A percentile compares a stretch with the other conserved stretches of the same genome.
phyloP scores from a whole-genome alignment of 331 rosid genomes.

The Cydonia oblonga region DNA sequence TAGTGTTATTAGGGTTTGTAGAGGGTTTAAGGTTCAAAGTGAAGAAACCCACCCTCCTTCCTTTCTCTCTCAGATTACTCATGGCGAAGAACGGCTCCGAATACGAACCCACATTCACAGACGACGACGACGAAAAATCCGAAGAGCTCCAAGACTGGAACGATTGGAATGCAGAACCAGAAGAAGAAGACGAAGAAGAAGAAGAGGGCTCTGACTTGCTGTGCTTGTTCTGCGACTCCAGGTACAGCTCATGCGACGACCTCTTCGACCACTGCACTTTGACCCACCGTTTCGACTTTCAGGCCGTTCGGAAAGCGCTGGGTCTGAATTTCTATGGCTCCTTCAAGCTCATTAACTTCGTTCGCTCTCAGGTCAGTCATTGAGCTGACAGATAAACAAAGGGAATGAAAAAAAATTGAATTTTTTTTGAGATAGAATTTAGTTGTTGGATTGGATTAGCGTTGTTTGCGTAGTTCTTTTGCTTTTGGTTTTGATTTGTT shows the following conservation, averaged over 20 bases:
- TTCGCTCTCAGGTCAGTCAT: conserved; percentile 52
- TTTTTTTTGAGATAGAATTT: neutral
- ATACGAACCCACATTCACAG: neutral
- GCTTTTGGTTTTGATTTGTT: neutral
- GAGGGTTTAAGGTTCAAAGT: neutral
- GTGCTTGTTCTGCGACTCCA: conserved; percentile 70
- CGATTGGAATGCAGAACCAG: conserved; percentile 46
- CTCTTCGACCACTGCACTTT: conserved; percentile 58
- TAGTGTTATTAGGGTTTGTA: neutral
- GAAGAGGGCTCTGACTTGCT: conserved; percentile 25
- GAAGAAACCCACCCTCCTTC: neutral
- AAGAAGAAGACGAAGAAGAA: conserved; percentile 31
- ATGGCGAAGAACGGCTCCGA: neutral
- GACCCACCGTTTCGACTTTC: conserved; percentile 59
- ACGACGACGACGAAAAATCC: conserved; percentile 21
- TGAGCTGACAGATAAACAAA: neutral
- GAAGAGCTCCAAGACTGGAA: conserved; percentile 37
- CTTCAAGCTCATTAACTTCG: conserved; percentile 69
- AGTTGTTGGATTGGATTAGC: neutral
- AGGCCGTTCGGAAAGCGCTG: conserved; percentile 20
- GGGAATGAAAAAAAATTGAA: neutral
- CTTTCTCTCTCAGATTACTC: neutral
- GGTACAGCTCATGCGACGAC: conserved; percentile 21
- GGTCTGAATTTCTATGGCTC: conserved; percentile 63
- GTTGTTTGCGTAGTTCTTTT: neutral